Conservation (phyloP, 192 early-diverging fungal species). For the Endogone sp. region DNA sequence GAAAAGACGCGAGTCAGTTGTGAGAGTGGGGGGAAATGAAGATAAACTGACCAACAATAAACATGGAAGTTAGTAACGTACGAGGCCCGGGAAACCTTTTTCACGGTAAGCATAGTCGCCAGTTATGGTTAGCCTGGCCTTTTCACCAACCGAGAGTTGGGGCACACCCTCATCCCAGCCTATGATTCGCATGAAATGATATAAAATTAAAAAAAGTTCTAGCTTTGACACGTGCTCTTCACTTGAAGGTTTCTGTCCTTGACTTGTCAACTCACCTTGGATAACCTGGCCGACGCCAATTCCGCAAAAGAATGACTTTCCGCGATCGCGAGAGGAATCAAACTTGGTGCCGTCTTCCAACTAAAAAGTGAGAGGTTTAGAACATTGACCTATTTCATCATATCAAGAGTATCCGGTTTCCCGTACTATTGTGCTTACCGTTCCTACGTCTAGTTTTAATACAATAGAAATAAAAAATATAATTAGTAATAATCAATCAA, state of each 20-base stretch:
- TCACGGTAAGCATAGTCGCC: conserved; percentile 62
- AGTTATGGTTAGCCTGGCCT: conserved; percentile 78
- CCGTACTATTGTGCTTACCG: no score
- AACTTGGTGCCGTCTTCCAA: conserved; percentile 75
- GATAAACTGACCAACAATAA: not conserved
- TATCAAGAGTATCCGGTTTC: no score
- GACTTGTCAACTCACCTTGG: conserved; percentile 48
- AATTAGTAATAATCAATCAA: no score
- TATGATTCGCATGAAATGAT: no score
- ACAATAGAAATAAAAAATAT: no score
- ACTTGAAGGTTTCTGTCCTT: no score
- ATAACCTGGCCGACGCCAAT: conserved; percentile 97
- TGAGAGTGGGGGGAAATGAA: not conserved
- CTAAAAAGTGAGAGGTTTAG: no score
- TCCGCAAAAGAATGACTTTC: conserved; percentile 76
- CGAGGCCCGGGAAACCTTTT: conserved; percentile 28
- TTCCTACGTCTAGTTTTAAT: no score
- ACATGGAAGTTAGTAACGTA: not conserved
- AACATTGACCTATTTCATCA: no score
- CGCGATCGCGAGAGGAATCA: conserved; percentile 84
- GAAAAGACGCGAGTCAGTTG: not conserved
- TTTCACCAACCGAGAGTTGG: conserved; percentile 89
- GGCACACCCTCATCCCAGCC: conserved; percentile 77
- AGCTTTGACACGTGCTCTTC: no score
- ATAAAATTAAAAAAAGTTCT: no score